Evolutionary conservation across 345 rosid genomes (phyloP).

Genomic region (Dimocarpus longan): DNA sequence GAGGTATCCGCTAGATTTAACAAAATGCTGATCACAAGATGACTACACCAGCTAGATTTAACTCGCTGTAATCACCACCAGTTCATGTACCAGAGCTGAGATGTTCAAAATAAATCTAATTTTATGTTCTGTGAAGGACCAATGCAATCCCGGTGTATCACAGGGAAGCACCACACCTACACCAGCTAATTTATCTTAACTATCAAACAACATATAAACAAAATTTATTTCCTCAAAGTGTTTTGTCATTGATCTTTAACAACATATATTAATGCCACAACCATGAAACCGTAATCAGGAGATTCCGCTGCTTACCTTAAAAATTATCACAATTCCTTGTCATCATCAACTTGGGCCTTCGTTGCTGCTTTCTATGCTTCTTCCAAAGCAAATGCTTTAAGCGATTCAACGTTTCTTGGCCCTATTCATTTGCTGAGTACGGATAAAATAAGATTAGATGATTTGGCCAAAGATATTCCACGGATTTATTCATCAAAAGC

Average conservation of each 20-base stretch:
- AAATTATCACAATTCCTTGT: slow-evolving; percentile 57
- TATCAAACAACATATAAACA: neutral
- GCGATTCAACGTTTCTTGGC: slow-evolving; percentile 69
- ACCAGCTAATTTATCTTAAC: neutral
- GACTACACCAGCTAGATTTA: neutral
- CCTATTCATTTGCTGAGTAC: slow-evolving; percentile 41
- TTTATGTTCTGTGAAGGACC: neutral
- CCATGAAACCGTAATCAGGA: neutral
- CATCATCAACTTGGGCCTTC: slow-evolving; percentile 60
- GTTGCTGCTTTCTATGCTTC: slow-evolving; percentile 90
- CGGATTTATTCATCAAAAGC: too few species aligned
- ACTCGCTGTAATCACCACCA: neutral
- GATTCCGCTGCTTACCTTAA: slow-evolving; percentile 21
- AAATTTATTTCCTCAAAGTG: too few species aligned
- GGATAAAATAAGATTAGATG: too few species aligned
- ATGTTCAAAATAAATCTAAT: neutral
- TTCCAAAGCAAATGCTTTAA: slow-evolving; percentile 67
- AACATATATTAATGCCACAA: neutral
- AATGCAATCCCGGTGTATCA: neutral
- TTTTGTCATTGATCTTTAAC: too few species aligned
- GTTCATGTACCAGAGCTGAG: neutral
- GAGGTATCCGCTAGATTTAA: neutral
- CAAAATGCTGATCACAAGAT: neutral
- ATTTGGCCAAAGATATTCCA: too few species aligned
- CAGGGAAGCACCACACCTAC: neutral